Percentiles rank a stretch among this genome's conserved stretches.
phyloP scores from a whole-genome alignment of 1,139 yeast genomes.

The Candida sanyaensis region DNA sequence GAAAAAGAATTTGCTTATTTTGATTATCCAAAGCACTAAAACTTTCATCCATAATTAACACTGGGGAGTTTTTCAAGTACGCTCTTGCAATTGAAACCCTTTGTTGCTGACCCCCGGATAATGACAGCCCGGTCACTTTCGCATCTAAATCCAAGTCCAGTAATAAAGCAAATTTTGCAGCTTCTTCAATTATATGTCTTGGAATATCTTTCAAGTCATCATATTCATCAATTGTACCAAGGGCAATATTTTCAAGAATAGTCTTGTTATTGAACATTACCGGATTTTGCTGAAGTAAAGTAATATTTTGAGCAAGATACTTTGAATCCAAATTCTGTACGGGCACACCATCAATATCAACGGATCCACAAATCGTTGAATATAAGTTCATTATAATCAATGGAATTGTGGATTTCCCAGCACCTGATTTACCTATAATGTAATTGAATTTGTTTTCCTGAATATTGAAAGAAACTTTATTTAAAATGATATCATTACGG shows the following conservation, averaged over 20 bases:
- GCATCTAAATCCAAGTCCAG: conserved; percentile 58
- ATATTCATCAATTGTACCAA: conserved; percentile 37
- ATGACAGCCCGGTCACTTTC: conserved; percentile 45
- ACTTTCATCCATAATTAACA: conserved; percentile 83
- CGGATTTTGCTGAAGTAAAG: conserved; percentile 73
- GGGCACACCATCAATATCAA: conserved; percentile 57
- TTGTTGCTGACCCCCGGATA: conserved; percentile 96
- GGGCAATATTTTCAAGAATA: conserved; percentile 60
- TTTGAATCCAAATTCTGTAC: conserved; percentile 40
- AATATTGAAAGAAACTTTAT: conserved; percentile 46
- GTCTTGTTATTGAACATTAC: conserved; percentile 62
- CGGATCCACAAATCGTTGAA: conserved; percentile 57
- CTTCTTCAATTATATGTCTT: conserved; percentile 35
- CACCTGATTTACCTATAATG: conserved; percentile 83
- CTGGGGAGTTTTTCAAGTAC: conserved; percentile 64
- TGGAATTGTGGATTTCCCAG: conserved; percentile 86
- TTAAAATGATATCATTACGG: conserved; percentile 50
- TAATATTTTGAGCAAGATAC: conserved; percentile 65
- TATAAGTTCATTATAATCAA: conserved; percentile 65
- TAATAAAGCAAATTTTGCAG: conserved; percentile 54
- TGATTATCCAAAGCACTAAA: conserved; percentile 73
- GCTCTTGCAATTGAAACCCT: conserved; percentile 85
- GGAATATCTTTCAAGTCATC: conserved; percentile 26
- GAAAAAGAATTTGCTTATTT: conserved; percentile 46
- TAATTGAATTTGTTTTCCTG: conserved; percentile 53